Evolutionary conservation across 1,139 yeast species (phyloP), one percentile per base, ranked within the genome.

Genomic region (Pneumocystis wakefieldiae): DNA sequence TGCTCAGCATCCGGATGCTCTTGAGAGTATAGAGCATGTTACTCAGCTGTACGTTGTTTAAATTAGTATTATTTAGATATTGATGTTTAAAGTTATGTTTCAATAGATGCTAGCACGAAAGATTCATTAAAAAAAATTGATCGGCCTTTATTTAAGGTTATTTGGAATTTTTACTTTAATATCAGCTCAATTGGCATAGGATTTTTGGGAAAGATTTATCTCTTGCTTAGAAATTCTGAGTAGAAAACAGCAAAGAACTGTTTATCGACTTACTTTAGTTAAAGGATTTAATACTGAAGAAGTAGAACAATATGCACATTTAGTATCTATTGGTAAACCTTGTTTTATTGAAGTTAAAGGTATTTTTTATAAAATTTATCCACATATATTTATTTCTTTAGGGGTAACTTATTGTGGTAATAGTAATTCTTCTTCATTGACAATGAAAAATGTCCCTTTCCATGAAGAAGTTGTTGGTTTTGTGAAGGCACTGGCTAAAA

Each of bases 391-490:
- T 57, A 57, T 36, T 37, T 17, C 12, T 57, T 1, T 57, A 57
- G 59, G 59, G 3, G 64, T 62, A n/a, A 62, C 64, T 2, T 62
- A 62, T 41, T 63, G 64, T 62, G 64, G 64, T 17, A 86, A 61
- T 8, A 74, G 77, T 63, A 86, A 88, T 72, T 91, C 92, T 60
- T 89, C 89, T 71, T 92, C 96, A 61, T 78, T 90, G 68, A 89
- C 97, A 2, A 90, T 90, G 97, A 92, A 89, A 73, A 90, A 90
- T 71, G 91, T 90, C 64, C 97, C 97, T 60, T 90, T 87, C 71
- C 90, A 90, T 72, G 95, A 88, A 68, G 97, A 90, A 73, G 91
- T 96, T 71, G 84, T 84, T 70, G 76, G 74, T 6, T 90, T 90
- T 73, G 96, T 89, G 3, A 79, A 78, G 63, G 77, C 76, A 14